Evolutionary conservation across 768 basidiomycete species (phyloP), one percentile per base, ranked within the genome.

Genomic region (Auriscalpium orientale): DNA sequence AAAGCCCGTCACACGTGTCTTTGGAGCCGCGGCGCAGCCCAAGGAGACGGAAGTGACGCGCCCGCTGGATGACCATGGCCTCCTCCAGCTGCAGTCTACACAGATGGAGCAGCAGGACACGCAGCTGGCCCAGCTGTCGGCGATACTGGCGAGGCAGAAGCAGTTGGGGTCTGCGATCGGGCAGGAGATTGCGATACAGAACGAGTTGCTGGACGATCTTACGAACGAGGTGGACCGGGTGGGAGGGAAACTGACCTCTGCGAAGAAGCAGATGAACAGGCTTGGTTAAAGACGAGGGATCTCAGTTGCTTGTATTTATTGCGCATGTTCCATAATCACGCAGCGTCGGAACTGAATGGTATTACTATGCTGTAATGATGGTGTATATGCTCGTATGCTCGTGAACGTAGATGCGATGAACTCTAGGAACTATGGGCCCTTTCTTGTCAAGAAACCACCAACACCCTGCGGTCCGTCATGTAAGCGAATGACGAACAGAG

Each of bases 91-190:
- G 55, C 95, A 98, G 67, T 79, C 87, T 64, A 74, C 75, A 15
- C 84, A 93, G 72, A 84, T 98, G 65, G 78, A 87, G 48, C 79
- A 87, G 57, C 95, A 98, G 69, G 95, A 98, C 64, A 62, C 74
- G 34, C 87, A 95, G 64, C 74, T 95, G n/a, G 74, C 84, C 4
- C 80, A 87, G 61, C 74, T 98, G 48, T 85, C 89, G 0, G 79
- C 90, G 0, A 85, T 97, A 56, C 75, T 98, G 44, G 82, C 83
- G 62, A 79, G 94, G 38, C 95, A 98, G 70, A 79, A 85, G 65
- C 84, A 90, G 28, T 79, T 98, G 11, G 95, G 94, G 18, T 76
- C 87, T 56, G 92, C 91, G 8, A 97, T 98, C 56, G 79, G 81
- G 50, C 79, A 77, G 50, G 95, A 98, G 71, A 83, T 98, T 60